Conservation (phyloP, 2,329 filamentous ascomycete genomes). For the Colletotrichum gloeosporioides region DNA sequence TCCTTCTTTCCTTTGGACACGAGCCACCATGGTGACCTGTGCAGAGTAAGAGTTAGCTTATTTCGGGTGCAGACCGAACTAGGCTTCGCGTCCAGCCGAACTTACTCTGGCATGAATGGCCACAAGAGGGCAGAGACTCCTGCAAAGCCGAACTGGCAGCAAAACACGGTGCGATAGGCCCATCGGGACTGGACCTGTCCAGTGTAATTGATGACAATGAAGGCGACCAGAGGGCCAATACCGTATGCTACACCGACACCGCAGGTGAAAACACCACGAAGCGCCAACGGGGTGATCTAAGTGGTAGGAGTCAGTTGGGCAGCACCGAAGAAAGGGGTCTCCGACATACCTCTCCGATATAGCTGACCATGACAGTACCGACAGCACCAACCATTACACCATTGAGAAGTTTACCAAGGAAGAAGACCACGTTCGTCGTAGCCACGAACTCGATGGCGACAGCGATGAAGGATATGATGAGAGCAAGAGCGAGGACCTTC, state of each 20-base stretch:
- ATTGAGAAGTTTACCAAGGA: constrained; percentile 46
- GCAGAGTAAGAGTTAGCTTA: not conserved
- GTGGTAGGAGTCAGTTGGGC: not conserved
- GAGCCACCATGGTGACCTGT: constrained; percentile 44
- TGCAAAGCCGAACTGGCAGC: constrained; percentile 38
- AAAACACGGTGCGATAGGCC: constrained; percentile 39
- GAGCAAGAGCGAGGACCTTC: constrained; percentile 34
- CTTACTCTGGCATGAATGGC: constrained; percentile 45
- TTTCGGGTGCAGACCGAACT: not conserved
- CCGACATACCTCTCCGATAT: constrained; percentile 33
- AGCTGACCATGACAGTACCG: constrained; percentile 31
- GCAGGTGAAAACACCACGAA: constrained; percentile 34
- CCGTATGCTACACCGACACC: constrained; percentile 33
- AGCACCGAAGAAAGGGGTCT: not conserved
- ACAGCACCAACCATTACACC: constrained; percentile 39
- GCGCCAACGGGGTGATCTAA: constrained; percentile 31
- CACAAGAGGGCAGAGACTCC: constrained; percentile 32
- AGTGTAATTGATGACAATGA: constrained; percentile 36
- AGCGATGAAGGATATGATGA: constrained; percentile 40
- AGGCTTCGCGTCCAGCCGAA: not conserved
- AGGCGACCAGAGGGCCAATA: constrained; percentile 34
- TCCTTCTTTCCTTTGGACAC: constrained; percentile 36
- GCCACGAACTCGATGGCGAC: constrained; percentile 46
- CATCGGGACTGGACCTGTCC: constrained; percentile 31
- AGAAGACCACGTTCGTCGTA: constrained; percentile 44